Conservation (phyloP, 139 green algal species). For the Micromonas commoda region DNA sequence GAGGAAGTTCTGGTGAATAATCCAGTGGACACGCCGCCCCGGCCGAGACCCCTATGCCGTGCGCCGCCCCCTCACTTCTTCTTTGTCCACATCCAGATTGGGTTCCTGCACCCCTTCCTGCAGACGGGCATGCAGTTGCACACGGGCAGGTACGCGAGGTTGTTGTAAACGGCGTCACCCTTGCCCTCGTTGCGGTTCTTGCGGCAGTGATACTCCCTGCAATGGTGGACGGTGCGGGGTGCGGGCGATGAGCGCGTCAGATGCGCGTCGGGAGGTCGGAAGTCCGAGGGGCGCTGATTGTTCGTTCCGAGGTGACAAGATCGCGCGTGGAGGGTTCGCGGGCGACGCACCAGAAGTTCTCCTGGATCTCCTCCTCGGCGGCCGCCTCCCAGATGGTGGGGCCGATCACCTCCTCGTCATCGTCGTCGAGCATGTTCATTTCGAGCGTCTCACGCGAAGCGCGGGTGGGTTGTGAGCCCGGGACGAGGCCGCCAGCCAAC, state of each 20-base stretch:
- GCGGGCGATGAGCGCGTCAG: neutral
- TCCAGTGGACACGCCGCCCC: too few species aligned
- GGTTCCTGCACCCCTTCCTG: conserved; percentile 10
- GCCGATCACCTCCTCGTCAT: neutral
- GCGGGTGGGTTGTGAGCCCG: too few species aligned
- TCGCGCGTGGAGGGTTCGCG: too few species aligned
- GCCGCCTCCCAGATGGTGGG: conserved; percentile 4
- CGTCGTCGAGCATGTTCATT: neutral
- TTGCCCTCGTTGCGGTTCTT: conserved; percentile 35
- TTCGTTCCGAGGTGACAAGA: neutral
- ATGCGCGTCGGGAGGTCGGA: neutral
- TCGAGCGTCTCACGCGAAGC: neutral
- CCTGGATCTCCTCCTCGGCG: conserved; percentile 11
- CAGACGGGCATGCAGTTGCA: conserved; percentile 34
- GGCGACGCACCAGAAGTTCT: neutral
- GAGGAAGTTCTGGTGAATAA: too few species aligned
- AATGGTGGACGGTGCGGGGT: neutral
- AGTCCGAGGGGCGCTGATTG: neutral
- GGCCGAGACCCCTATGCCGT: too few species aligned
- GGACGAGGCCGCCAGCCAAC: too few species aligned
- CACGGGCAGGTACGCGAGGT: conserved; percentile 30
- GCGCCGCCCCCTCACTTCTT: neutral
- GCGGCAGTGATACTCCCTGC: conserved; percentile 32
- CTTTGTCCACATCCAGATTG: conserved; percentile 20
- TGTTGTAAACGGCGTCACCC: conserved; percentile 30